Percentiles rank a stretch among this genome's conserved stretches.
These are phyloP conservation scores for Beauveria caledonica DNA, from an alignment of 2,329 filamentous ascomycete species.

Conservation along the genomic window DNA sequence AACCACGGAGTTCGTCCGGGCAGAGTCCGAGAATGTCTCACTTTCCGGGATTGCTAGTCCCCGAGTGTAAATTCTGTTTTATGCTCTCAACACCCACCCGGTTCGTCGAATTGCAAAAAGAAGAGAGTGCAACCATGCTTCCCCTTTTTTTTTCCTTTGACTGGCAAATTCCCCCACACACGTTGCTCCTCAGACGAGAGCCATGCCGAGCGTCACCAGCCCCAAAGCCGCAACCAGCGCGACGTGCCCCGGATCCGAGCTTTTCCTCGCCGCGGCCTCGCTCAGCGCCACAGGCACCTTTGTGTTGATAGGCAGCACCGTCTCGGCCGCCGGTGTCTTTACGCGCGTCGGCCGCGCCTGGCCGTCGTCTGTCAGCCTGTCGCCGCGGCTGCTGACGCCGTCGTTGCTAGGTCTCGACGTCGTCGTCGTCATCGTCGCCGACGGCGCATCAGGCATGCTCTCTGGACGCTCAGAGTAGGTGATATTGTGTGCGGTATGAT, in stretches of 20 bases:
- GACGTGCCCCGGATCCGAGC: constrained; percentile 2
- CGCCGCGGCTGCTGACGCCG: not conserved
- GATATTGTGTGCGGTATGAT: not conserved
- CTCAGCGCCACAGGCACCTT: constrained; percentile 7
- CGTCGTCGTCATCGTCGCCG: not conserved
- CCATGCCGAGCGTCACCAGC: constrained; percentile 7
- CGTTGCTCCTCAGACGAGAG: not conserved
- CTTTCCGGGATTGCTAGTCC: no score
- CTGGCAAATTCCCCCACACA: no score
- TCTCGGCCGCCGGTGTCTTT: constrained; percentile 9
- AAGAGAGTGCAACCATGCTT: not conserved
- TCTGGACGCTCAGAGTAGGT: not conserved
- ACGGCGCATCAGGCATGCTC: not conserved
- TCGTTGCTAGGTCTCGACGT: not conserved
- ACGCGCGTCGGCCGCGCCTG: not conserved
- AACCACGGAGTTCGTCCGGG: no score
- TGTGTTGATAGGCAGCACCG: constrained; percentile 2
- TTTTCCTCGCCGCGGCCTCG: not conserved
- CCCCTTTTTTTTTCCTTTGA: not conserved
- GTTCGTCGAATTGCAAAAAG: no score
- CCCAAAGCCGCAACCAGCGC: constrained; percentile 6
- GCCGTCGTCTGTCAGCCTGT: not conserved
- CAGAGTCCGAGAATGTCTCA: no score
- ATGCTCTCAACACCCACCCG: no score
- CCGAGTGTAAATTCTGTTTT: no score